Evolutionary conservation across 805 yeast species (phyloP).

Genomic region (Metschnikowia noctiluminum): DNA sequence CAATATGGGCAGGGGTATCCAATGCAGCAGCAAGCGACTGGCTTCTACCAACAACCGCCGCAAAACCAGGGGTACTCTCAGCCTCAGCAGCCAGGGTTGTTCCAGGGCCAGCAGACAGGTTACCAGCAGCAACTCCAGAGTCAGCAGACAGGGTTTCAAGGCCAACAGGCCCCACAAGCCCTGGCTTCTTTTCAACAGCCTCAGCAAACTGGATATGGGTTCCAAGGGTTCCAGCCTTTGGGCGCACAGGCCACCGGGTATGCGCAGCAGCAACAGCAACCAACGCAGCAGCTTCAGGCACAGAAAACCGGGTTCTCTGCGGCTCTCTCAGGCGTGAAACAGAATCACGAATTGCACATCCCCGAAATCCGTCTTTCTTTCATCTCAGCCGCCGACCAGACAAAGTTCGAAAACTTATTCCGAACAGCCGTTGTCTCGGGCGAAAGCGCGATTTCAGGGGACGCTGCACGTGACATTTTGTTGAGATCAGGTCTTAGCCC

Average conservation of each 20-base stretch:
- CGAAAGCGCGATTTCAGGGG: constrained; percentile 67
- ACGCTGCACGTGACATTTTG: constrained; percentile 73
- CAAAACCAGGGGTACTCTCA: constrained; percentile 21
- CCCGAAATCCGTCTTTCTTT: constrained; percentile 80
- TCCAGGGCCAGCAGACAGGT: constrained; percentile 19
- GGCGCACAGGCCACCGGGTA: constrained; percentile 5
- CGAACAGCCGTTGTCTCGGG: constrained; percentile 70
- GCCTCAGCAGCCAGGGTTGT: constrained; percentile 18
- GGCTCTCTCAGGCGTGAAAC: constrained; percentile 41
- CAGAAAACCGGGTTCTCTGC: constrained; percentile 48
- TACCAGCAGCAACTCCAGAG: constrained; percentile 16
- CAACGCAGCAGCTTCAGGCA: constrained; percentile 26
- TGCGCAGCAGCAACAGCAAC: constrained; percentile 1
- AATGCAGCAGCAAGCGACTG: constrained; percentile 25
- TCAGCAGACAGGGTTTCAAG: constrained; percentile 29
- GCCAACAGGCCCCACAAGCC: background rate
- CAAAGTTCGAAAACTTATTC: constrained; percentile 80
- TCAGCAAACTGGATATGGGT: constrained; percentile 11
- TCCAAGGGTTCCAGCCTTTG: constrained; percentile 3
- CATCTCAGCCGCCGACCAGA: constrained; percentile 80
- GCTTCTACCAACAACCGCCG: constrained; percentile 24
- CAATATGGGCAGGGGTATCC: constrained; percentile 24
- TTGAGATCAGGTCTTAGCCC: constrained; percentile 78
- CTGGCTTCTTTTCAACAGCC: constrained; percentile 9
- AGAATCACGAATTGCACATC: constrained; percentile 58